Evolutionary conservation across 495 filamentous ascomycete species (phyloP).

Genomic region (Talaromyces proteolyticus): DNA sequence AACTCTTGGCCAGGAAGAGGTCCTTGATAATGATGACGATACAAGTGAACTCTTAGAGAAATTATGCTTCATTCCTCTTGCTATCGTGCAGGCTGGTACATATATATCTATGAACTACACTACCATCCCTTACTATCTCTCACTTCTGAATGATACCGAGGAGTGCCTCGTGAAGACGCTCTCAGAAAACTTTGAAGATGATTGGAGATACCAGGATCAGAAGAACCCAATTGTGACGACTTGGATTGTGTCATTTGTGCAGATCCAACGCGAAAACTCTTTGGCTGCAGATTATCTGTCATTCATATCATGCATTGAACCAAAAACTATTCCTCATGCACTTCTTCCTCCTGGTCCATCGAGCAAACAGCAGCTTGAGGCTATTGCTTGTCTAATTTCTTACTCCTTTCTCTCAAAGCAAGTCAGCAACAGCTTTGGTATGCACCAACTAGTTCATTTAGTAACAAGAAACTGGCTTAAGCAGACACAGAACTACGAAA

Average conservation of each 20-base stretch:
- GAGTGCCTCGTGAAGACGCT: conserved; percentile 14
- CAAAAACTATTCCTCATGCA: background rate
- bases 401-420: background rate
- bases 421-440: background rate
- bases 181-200: conserved; percentile 25
- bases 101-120: background rate
- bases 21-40: background rate
- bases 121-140: background rate
- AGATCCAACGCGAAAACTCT: conserved; percentile 15
- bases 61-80: background rate
- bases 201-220: conserved; percentile 16
- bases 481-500: background rate
- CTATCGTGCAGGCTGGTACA: background rate
- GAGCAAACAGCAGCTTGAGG: background rate
- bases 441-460: background rate
- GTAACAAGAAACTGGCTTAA: background rate
- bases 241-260: conserved; percentile 38
- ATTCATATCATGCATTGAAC: conserved; percentile 28
- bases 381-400: background rate
- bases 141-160: background rate
- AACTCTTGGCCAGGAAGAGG: background rate
- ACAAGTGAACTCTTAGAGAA: background rate
- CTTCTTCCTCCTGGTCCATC: background rate
- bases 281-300: conserved; percentile 31
- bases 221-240: conserved; percentile 32